Evolutionary conservation across 2,329 filamentous ascomycete genomes (phyloP).

Genomic region (Colletotrichum melonis): DNA sequence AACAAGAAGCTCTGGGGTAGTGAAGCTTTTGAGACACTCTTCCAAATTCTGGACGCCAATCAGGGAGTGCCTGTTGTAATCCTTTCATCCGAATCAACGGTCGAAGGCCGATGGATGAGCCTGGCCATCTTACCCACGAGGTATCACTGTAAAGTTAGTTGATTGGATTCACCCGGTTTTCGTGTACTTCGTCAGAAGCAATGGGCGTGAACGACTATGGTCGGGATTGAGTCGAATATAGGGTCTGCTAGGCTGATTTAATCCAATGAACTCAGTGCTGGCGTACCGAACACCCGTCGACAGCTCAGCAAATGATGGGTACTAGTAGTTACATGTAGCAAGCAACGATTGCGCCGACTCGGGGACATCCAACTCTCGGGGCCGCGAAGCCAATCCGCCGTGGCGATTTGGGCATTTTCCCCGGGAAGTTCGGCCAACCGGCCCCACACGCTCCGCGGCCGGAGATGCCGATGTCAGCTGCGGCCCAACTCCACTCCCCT

Average conservation of each 20-base stretch:
- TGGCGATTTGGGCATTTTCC: neutral
- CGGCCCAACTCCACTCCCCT: neutral
- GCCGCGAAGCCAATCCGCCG: neutral
- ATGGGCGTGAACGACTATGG: neutral
- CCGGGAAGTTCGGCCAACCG: slow-evolving; percentile 11
- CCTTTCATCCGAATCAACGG: neutral
- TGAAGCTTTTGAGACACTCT: neutral
- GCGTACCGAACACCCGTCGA: no score
- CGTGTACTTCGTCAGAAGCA: neutral
- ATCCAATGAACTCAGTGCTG: neutral
- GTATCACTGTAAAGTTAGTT: neutral
- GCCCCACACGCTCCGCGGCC: slow-evolving; percentile 15
- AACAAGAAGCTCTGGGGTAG: neutral
- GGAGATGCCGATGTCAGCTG: slow-evolving; percentile 18
- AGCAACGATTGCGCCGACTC: slow-evolving; percentile 31
- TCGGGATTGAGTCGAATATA: neutral
- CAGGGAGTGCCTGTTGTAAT: neutral
- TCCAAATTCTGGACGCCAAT: neutral
- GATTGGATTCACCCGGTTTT: neutral
- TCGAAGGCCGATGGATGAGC: neutral
- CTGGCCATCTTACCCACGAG: neutral
- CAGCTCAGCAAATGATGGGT: no score
- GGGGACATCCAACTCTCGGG: neutral
- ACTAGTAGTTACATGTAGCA: no score
- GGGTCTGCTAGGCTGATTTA: neutral